These are phyloP conservation scores for Exophiala alcalophila DNA, from an alignment of 2,329 filamentous ascomycete species.

Conservation along the genomic window DNA sequence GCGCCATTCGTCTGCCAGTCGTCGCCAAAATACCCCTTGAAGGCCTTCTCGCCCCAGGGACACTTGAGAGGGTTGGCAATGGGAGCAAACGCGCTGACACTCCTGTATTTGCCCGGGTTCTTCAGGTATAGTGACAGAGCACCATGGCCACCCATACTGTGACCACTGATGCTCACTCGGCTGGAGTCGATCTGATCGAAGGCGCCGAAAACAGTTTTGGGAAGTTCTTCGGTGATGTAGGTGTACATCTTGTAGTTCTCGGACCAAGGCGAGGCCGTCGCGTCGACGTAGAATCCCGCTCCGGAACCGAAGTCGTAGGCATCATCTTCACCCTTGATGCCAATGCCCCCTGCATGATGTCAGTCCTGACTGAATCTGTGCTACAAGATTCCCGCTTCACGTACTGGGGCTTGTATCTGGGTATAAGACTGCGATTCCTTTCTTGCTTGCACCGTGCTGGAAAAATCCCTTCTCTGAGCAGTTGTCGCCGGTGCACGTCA, in stretches of 20 bases:
- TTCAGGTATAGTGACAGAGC: conserved; percentile 89
- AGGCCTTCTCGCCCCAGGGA: conserved; percentile 95
- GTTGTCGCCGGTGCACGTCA: conserved; percentile 90
- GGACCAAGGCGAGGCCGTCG: conserved; percentile 69
- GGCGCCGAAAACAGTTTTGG: conserved; percentile 66
- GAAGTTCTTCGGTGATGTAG: conserved; percentile 89
- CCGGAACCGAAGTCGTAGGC: conserved; percentile 87
- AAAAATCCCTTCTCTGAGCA: conserved; percentile 81
- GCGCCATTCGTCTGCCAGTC: conserved; percentile 72
- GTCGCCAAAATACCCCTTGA: conserved; percentile 81
- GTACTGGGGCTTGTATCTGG: conserved; percentile 89
- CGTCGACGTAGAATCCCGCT: conserved; percentile 93
- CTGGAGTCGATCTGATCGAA: conserved; percentile 69
- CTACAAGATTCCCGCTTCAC: conserved; percentile 30
- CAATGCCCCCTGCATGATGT: conserved; percentile 60
- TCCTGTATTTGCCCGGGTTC: conserved; percentile 85
- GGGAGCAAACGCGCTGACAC: conserved; percentile 84
- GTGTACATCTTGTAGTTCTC: conserved; percentile 89
- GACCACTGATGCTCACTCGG: conserved; percentile 81
- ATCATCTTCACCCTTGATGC: conserved; percentile 81
- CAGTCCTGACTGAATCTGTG: neutral
- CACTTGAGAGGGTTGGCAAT: conserved; percentile 82
- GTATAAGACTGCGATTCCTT: conserved; percentile 87
- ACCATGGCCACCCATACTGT: conserved; percentile 97
- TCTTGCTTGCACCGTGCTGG: conserved; percentile 73